phyloP scores from a whole-genome alignment of 2,329 filamentous ascomycete genomes.

The Ascochyta clinopodiicola region DNA sequence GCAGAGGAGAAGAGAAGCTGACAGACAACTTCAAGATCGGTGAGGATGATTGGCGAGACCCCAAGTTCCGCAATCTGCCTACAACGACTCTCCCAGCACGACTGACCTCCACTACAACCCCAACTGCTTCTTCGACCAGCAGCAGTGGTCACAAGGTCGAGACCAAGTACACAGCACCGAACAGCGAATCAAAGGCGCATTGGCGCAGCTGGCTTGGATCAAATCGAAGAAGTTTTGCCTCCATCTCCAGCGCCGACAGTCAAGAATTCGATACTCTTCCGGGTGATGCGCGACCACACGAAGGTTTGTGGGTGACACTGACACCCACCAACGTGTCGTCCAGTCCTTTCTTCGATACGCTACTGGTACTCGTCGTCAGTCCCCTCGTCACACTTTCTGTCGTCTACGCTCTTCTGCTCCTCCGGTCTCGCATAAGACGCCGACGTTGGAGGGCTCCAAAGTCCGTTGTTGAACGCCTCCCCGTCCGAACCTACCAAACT shows the following conservation, averaged over 20 bases:
- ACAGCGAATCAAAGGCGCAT: slow-evolving; percentile 32
- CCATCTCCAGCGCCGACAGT: slow-evolving; percentile 24
- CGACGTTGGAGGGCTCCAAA: slow-evolving; percentile 97
- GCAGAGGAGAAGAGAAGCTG: slow-evolving; percentile 21
- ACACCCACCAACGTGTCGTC: slow-evolving; percentile 86
- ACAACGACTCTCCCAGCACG: slow-evolving; percentile 29
- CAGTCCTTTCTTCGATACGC: slow-evolving; percentile 93
- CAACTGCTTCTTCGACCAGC: slow-evolving; percentile 55
- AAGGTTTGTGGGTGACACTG: slow-evolving; percentile 95
- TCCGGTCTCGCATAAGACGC: slow-evolving; percentile 86
- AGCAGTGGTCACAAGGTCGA: slow-evolving; percentile 23
- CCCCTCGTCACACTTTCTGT: slow-evolving; percentile 90
- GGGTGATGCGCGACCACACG: slow-evolving; percentile 57
- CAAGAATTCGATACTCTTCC: slow-evolving; percentile 26
- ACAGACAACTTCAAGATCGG: slow-evolving; percentile 75
- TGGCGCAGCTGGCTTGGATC: slow-evolving; percentile 33
- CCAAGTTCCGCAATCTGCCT: slow-evolving; percentile 66
- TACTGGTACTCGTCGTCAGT: slow-evolving; percentile 95
- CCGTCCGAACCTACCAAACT: slow-evolving; percentile 93
- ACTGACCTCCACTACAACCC: slow-evolving; percentile 3
- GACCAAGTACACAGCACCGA: slow-evolving; percentile 8
- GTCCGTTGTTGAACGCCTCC: slow-evolving; percentile 91
- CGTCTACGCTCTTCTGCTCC: slow-evolving; percentile 85
- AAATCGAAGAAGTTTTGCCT: slow-evolving; percentile 28
- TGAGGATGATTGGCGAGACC: slow-evolving; percentile 86